A percentile compares a stretch with the other conserved stretches of the same genome.
Evolutionary conservation across 192 early-diverging fungal genomes (phyloP).

Genomic region (Umbelopsis vinacea): DNA sequence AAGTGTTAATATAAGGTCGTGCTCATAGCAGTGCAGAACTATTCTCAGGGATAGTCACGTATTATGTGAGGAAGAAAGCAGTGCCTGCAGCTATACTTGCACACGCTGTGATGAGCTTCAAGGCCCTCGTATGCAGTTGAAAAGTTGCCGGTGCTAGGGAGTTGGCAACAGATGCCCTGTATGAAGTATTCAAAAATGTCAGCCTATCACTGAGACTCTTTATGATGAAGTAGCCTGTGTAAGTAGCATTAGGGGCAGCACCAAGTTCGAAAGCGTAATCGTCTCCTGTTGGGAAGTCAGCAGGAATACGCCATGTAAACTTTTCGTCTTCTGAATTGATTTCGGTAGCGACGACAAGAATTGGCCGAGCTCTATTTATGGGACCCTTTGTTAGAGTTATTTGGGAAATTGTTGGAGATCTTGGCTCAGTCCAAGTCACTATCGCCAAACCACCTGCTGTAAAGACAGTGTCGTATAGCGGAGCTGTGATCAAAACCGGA

Average conservation of each 20-base stretch:
- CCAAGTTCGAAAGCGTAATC: slow-evolving; percentile 21
- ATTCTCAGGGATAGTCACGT: too few species aligned
- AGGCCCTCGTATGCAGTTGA: too few species aligned
- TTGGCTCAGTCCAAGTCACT: slow-evolving; percentile 27
- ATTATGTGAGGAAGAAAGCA: too few species aligned
- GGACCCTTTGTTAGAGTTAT: slow-evolving; percentile 28
- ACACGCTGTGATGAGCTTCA: too few species aligned
- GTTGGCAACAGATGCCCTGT: background rate
- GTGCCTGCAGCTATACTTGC: too few species aligned
- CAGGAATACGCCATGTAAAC: background rate
- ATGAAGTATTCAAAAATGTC: background rate
- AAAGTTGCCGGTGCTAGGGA: too few species aligned
- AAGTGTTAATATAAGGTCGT: too few species aligned
- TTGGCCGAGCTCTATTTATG: background rate
- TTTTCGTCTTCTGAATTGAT: background rate
- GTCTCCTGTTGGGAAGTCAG: background rate
- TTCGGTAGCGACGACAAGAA: background rate
- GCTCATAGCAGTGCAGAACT: too few species aligned
- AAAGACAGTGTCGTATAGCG: slow-evolving; percentile 18
- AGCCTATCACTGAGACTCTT: background rate
- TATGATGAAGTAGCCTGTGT: slow-evolving; percentile 7
- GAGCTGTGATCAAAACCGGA: slow-evolving; percentile 28
- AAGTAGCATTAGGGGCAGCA: background rate
- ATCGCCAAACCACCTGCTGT: slow-evolving; percentile 19
- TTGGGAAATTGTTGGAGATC: slow-evolving; percentile 19